A percentile compares a stretch with the other conserved stretches of the same genome.
Conservation (phyloP, 352 stramenopile species). For the Globisporangium heterothallicum region DNA sequence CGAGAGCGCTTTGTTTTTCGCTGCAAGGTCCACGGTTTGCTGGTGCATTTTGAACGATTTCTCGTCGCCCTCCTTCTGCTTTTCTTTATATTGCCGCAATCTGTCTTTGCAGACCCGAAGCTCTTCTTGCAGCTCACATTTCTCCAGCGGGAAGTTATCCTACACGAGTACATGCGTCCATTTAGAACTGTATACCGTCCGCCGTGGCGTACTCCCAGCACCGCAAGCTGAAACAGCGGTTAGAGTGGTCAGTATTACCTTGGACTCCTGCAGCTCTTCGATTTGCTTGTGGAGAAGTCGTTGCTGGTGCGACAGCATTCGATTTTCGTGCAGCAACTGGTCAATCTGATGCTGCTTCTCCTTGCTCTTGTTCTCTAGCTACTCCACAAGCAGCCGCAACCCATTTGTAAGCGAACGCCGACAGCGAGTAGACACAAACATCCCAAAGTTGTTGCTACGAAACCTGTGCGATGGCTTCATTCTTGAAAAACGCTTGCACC, state of each 20-base stretch:
- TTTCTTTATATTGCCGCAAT: conserved; percentile 53
- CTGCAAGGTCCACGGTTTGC: conserved; percentile 43
- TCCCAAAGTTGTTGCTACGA: not conserved
- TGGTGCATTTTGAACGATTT: conserved; percentile 40
- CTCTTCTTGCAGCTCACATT: conserved; percentile 48
- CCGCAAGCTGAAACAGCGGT: not conserved
- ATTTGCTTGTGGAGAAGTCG: conserved; percentile 44
- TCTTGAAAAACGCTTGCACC: conserved; percentile 43
- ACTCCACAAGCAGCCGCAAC: not conserved
- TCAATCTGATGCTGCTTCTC: conserved; percentile 64
- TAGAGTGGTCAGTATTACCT: conserved; percentile 20
- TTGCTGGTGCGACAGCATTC: conserved; percentile 49
- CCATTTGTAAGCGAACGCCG: not conserved
- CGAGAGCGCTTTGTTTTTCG: conserved; percentile 50
- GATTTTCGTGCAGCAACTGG: conserved; percentile 52
- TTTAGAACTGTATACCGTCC: too few relatives aligned
- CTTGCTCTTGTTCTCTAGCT: conserved; percentile 64
- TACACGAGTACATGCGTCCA: conserved; percentile 15
- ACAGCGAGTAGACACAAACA: not conserved
- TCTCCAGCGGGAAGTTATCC: conserved; percentile 47
- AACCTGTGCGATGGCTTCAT: conserved; percentile 46
- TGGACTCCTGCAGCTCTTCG: conserved; percentile 52
- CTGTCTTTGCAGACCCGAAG: conserved; percentile 58
- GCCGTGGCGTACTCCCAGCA: too few relatives aligned
- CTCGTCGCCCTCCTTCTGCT: conserved; percentile 41